A percentile compares a stretch with the other conserved stretches of the same genome.
phyloP scores from a whole-genome alignment of 805 yeast genomes.

The Candida odintsovae region DNA sequence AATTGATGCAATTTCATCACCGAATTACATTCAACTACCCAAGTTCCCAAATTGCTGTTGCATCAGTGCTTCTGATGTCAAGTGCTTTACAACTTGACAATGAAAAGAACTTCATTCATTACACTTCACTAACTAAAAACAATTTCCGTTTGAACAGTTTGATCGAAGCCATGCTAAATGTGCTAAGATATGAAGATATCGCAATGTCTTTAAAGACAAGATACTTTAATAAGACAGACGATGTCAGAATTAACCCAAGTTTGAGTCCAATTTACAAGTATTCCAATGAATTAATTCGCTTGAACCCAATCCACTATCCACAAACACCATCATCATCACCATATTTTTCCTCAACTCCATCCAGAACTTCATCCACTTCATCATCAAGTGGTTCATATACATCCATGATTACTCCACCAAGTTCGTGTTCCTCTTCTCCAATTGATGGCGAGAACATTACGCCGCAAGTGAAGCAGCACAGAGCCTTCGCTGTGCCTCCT shows the following conservation, averaged over 20 bases:
- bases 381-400: neutral
- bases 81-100: slow-evolving; percentile 34
- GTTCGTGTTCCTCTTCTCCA: slow-evolving; percentile 12
- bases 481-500: neutral
- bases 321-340: slow-evolving; percentile 18
- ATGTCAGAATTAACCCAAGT: slow-evolving; percentile 9
- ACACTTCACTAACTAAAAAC: slow-evolving; percentile 24
- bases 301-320: slow-evolving; percentile 9
- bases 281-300: slow-evolving; percentile 20
- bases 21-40: slow-evolving; percentile 47
- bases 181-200: slow-evolving; percentile 12
- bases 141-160: slow-evolving; percentile 15
- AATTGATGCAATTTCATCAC: slow-evolving; percentile 58
- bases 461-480: neutral
- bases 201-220: slow-evolving; percentile 42
- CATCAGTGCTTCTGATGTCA: slow-evolving; percentile 42
- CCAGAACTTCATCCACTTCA: slow-evolving; percentile 4
- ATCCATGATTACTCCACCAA: slow-evolving; percentile 8
- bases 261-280: slow-evolving; percentile 13
- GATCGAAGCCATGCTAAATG: slow-evolving; percentile 16
- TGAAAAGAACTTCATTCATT: slow-evolving; percentile 11
- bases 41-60: slow-evolving; percentile 42
- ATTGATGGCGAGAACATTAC: slow-evolving; percentile 2
- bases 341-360: slow-evolving; percentile 2
- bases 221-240: slow-evolving; percentile 31